phyloP scores from a whole-genome alignment of 768 basidiomycete species.

The Grammothele lineata region DNA sequence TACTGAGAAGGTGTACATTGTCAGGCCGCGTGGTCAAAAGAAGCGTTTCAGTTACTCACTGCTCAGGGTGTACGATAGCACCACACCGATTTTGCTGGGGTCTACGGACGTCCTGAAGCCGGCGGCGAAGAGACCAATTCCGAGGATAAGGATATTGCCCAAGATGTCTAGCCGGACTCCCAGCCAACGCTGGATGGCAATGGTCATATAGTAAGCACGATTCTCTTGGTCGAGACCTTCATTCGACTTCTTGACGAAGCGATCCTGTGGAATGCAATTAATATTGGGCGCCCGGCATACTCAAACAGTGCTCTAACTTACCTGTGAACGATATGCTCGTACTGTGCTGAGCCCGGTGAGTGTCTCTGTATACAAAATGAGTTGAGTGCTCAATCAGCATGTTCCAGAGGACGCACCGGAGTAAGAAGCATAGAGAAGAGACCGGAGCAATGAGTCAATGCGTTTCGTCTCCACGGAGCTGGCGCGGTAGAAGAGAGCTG shows the following conservation, averaged over 20 bases:
- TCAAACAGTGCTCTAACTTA: too few species aligned
- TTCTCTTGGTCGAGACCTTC: constrained; percentile 55
- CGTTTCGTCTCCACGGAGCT: constrained; percentile 64
- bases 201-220: constrained; percentile 59
- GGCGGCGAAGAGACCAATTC: constrained; percentile 66
- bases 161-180: constrained; percentile 61
- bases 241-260: constrained; percentile 48
- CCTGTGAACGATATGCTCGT: constrained; percentile 53
- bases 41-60: constrained; percentile 29
- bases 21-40: neutral
- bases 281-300: neutral
- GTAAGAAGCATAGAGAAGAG: constrained; percentile 52
- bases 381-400: neutral
- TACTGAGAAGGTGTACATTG: constrained; percentile 28
- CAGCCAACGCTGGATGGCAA: constrained; percentile 65
- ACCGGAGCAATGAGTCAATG: constrained; percentile 58
- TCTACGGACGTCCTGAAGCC: constrained; percentile 51
- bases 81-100: constrained; percentile 53
- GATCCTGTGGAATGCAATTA: constrained; percentile 34
- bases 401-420: constrained; percentile 36
- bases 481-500: constrained; percentile 52
- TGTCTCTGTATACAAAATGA: constrained; percentile 39
- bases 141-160: constrained; percentile 62
- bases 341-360: constrained; percentile 63
- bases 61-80: constrained; percentile 30